These are phyloP conservation scores for Knoxia roxburghii DNA, from an alignment of 257 asterid species.

Conservation along the genomic window DNA sequence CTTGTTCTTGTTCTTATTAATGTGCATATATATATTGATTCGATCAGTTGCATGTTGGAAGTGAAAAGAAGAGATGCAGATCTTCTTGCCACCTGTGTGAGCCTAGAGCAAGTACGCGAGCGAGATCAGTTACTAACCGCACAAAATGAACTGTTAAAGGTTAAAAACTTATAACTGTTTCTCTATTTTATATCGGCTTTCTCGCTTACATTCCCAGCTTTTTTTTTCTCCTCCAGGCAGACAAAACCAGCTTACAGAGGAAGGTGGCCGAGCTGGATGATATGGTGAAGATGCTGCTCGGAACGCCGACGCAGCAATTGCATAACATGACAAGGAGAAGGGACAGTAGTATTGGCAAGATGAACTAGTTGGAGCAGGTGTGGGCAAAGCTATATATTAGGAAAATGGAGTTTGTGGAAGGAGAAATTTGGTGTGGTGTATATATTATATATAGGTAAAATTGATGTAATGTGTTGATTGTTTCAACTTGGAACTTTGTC, in stretches of 20 bases:
- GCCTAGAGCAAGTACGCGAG: constrained; percentile 60
- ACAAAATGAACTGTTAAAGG: constrained; percentile 83
- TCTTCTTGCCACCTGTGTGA: constrained; percentile 42
- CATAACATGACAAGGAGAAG: constrained; percentile 29
- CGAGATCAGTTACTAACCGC: constrained; percentile 67
- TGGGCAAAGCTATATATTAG: no score
- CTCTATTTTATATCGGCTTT: background rate
- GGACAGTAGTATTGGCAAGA: constrained; percentile 32
- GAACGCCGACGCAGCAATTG: constrained; percentile 29
- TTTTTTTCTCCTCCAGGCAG: constrained; percentile 39
- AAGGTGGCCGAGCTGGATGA: constrained; percentile 64
- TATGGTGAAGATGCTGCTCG: constrained; percentile 50
- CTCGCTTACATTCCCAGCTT: no score
- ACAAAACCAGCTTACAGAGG: constrained; percentile 56
- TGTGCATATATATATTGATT: constrained; percentile 19
- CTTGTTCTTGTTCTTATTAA: no score
- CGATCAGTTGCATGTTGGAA: constrained; percentile 50
- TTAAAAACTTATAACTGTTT: background rate
- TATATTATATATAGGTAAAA: no score
- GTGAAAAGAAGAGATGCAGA: constrained; percentile 49
- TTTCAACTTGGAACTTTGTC: no score
- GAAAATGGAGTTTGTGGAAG: no score
- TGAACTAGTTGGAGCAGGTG: background rate
- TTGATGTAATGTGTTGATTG: no score
- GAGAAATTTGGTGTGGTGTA: background rate